Conservation (phyloP, 2,329 filamentous ascomycete genomes). For the Chlorencoelia australis region DNA sequence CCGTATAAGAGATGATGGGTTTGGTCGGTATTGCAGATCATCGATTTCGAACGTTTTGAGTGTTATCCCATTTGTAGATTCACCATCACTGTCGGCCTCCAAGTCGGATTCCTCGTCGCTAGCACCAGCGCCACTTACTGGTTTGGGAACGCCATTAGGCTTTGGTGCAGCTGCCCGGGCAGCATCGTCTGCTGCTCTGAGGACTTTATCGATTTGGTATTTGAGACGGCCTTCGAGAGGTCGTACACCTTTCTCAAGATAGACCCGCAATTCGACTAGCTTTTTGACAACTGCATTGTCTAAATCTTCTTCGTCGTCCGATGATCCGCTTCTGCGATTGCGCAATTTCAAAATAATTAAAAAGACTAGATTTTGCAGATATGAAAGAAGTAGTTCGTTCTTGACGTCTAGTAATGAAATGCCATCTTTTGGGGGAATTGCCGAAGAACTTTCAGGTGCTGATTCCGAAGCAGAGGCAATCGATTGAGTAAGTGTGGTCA, state of each 20-base stretch:
- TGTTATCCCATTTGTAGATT: conserved; percentile 15
- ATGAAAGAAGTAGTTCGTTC: conserved; percentile 93
- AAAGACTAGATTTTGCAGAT: conserved; percentile 89
- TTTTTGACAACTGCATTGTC: conserved; percentile 69
- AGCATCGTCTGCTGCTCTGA: conserved; percentile 67
- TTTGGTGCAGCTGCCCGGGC: conserved; percentile 18
- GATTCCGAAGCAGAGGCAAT: conserved; percentile 53
- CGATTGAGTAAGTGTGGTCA: conserved; percentile 48
- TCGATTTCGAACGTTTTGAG: conserved; percentile 34
- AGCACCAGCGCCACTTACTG: conserved; percentile 8
- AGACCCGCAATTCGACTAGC: conserved; percentile 83
- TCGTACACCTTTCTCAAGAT: conserved; percentile 83
- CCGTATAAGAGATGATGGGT: conserved; percentile 36
- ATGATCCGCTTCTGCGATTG: conserved; percentile 31
- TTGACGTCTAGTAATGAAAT: conserved; percentile 93
- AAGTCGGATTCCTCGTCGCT: conserved; percentile 19
- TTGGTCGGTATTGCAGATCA: conserved; percentile 53
- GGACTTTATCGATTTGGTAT: conserved; percentile 92
- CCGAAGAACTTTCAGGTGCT: conserved; percentile 47
- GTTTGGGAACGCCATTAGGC: conserved; percentile 1
- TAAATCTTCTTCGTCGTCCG: conserved; percentile 34
- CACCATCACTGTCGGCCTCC: conserved; percentile 28
- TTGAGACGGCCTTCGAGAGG: conserved; percentile 84
- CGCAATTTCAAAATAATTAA: conserved; percentile 74
- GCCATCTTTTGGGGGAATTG: conserved; percentile 70